A percentile compares a stretch with the other conserved stretches of the same genome.
Conservation (phyloP, 2,329 filamentous ascomycete genomes). For the Phoma sp. region DNA sequence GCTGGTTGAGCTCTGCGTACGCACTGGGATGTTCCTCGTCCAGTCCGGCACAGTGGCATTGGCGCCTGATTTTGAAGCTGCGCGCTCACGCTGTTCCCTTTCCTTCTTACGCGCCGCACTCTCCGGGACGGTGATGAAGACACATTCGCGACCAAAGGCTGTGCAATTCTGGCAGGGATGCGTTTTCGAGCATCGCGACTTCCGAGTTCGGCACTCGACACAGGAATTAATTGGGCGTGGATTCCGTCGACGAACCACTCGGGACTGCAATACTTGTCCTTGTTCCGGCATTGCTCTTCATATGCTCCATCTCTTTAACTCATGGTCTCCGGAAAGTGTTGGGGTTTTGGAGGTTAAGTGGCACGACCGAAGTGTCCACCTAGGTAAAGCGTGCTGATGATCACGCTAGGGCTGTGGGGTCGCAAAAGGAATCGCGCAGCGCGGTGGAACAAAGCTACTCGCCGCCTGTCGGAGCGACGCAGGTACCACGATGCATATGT, state of each 20-base stretch:
- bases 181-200: conserved; percentile 48
- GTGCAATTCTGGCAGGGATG: conserved; percentile 49
- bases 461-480: conserved; percentile 29
- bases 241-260: conserved; percentile 48
- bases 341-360: conserved; percentile 12
- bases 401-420: conserved; percentile 18
- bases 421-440: conserved; percentile 10
- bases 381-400: conserved; percentile 13
- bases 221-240: conserved; percentile 49
- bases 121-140: conserved; percentile 49
- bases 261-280: conserved; percentile 44
- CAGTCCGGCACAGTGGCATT: conserved; percentile 40
- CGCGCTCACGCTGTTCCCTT: conserved; percentile 37
- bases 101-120: conserved; percentile 47
- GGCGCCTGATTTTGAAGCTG: conserved; percentile 34
- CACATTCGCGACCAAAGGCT: conserved; percentile 46
- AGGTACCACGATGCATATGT: conserved; percentile 27
- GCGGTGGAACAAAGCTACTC: conserved; percentile 12
- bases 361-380: conserved; percentile 6
- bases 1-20: conserved; percentile 35
- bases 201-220: conserved; percentile 48
- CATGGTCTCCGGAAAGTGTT: conserved; percentile 33
- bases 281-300: conserved; percentile 45
- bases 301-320: conserved; percentile 39
- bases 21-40: conserved; percentile 46